Percentiles rank a stretch among this genome's conserved stretches.
Evolutionary conservation across 1,284 basidiomycete genomes (phyloP).

Genomic region (Apiotrichum mycotoxinovorans): DNA sequence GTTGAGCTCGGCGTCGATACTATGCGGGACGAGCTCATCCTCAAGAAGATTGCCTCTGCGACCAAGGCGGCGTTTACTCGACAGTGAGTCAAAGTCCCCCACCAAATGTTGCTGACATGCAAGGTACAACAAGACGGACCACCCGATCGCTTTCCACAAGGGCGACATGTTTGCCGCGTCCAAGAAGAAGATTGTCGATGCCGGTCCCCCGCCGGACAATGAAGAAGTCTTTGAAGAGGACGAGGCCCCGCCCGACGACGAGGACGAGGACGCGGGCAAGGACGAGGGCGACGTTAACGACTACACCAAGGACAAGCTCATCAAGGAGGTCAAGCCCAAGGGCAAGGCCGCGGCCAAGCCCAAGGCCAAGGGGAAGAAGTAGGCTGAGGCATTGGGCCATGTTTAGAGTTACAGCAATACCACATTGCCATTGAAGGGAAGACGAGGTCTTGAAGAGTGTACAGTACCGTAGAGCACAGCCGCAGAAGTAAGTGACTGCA

Average conservation of each 20-base stretch:
- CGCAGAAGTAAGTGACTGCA: no score
- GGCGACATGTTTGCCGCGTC: slow-evolving; percentile 69
- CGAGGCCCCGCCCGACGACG: slow-evolving; percentile 40
- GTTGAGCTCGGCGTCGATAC: slow-evolving; percentile 87
- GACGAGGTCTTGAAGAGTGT: no score
- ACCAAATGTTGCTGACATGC: background rate
- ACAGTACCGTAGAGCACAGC: no score
- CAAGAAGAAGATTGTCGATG: slow-evolving; percentile 64
- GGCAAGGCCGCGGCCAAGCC: slow-evolving; percentile 14
- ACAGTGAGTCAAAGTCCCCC: slow-evolving; percentile 59
- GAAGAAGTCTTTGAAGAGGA: slow-evolving; percentile 72
- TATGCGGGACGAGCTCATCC: slow-evolving; percentile 65
- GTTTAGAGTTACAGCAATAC: no score
- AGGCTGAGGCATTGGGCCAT: background rate
- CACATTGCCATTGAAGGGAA: no score
- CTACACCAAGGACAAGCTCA: slow-evolving; percentile 56
- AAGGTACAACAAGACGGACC: slow-evolving; percentile 80
- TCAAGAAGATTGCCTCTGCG: slow-evolving; percentile 78
- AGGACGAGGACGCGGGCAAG: slow-evolving; percentile 51
- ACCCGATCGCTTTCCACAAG: slow-evolving; percentile 89
- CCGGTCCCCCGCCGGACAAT: slow-evolving; percentile 71
- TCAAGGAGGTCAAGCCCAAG: slow-evolving; percentile 54
- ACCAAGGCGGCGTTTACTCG: slow-evolving; percentile 82
- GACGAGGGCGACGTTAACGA: slow-evolving; percentile 50
- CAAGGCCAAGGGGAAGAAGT: slow-evolving; percentile 10